Evolutionary conservation across 106 monocot genomes (phyloP).

Genomic region (Dendrobium huoshanense): DNA sequence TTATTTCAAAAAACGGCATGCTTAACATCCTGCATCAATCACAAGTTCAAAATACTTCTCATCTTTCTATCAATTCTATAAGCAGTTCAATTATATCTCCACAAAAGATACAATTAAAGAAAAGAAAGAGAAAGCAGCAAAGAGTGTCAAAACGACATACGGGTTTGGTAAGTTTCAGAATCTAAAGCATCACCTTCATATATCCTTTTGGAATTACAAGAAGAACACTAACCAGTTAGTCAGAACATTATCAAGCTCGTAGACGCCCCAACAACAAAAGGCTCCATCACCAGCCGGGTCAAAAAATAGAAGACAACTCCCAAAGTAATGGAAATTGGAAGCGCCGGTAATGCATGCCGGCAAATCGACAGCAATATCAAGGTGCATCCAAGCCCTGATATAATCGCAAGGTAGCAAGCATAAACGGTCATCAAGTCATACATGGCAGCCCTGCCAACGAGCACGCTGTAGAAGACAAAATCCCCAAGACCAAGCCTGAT

Average conservation of each 20-base stretch:
- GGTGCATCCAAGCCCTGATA: conserved; percentile 85
- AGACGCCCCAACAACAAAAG: conserved; percentile 84
- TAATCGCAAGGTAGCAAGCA: conserved; percentile 87
- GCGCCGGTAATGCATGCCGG: conserved; percentile 68
- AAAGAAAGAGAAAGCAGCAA: not conserved
- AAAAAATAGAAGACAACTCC: conserved; percentile 88
- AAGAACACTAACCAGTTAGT: conserved; percentile 11
- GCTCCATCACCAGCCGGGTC: conserved; percentile 82
- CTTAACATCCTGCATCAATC: not conserved
- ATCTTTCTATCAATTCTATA: not conserved
- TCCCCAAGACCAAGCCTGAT: conserved; percentile 82
- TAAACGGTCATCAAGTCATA: conserved; percentile 96
- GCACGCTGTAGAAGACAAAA: conserved; percentile 91
- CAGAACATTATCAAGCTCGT: conserved; percentile 94
- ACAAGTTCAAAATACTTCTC: not conserved
- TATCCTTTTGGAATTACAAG: not conserved
- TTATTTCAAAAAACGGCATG: no score
- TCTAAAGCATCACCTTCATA: not conserved
- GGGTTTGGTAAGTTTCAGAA: not conserved
- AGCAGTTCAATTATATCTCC: not conserved
- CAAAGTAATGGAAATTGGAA: conserved; percentile 82
- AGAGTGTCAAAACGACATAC: not conserved
- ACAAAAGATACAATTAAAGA: not conserved
- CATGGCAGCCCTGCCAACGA: conserved; percentile 93
- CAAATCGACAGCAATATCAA: conserved; percentile 69